phyloP scores from a whole-genome alignment of 345 rosid genomes.

The Eucalyptus paniculata region DNA sequence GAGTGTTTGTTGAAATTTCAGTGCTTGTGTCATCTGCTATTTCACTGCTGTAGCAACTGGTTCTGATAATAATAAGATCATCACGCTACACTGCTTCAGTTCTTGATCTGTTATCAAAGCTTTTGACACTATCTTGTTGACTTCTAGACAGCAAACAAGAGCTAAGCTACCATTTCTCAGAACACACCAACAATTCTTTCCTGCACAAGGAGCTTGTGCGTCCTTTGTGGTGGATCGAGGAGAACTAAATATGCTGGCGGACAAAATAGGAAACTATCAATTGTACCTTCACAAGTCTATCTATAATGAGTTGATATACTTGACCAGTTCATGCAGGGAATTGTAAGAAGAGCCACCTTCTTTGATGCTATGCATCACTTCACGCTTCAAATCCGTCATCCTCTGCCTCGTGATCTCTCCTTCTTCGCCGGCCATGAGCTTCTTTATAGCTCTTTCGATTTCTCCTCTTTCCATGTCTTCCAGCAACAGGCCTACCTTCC shows the following conservation, averaged over 20 bases:
- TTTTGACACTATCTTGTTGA: neutral
- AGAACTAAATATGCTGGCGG: neutral
- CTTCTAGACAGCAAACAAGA: neutral
- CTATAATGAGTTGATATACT: neutral
- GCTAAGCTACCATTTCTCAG: neutral
- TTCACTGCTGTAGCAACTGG: neutral
- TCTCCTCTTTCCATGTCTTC: slow-evolving; percentile 6
- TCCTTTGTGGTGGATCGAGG: neutral
- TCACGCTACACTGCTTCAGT: neutral
- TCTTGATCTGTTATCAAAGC: neutral
- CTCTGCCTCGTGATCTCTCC: slow-evolving; percentile 7
- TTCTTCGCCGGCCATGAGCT: slow-evolving; percentile 4
- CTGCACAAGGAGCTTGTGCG: neutral
- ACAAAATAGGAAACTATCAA: neutral
- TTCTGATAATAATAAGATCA: neutral
- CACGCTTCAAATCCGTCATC: neutral
- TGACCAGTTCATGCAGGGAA: neutral
- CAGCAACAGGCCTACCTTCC: slow-evolving; percentile 11
- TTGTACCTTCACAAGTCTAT: neutral
- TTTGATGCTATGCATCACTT: neutral
- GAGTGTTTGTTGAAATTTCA: neutral
- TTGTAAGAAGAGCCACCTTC: slow-evolving; percentile 5
- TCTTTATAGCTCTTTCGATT: neutral
- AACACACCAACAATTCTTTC: neutral
- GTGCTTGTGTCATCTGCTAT: neutral